Evolutionary conservation across 2,329 filamentous ascomycete species (phyloP), one percentile per base, ranked within the genome.

Genomic region (Nigrospora osmanthi): DNA sequence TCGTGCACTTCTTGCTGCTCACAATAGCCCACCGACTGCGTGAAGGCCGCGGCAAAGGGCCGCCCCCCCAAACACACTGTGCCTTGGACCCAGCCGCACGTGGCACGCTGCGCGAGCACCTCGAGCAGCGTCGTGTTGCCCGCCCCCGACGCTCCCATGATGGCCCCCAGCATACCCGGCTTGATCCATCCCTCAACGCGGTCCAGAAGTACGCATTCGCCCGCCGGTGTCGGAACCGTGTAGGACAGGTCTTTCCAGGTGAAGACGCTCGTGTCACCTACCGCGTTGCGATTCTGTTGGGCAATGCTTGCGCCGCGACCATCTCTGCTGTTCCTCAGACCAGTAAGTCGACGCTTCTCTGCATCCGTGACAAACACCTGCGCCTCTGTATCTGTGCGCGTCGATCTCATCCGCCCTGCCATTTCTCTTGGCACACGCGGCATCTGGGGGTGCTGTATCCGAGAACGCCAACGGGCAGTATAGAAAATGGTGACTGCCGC

Each of bases 1-100:
- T 83, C 80, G 53, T 87, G 84, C 7, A 87, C 63, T 66, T 87
- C 83, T 64, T 81, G 81, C 57, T 87, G 84, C 56, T 87, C 75
- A 52, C 80, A 84, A 62, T 83, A 88, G 12, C 84, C 84, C 12
- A 83, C 86, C 15, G 76, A 76, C 43, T 84, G 71, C 54, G 85
- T 81, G 57, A 88, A 87, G 43, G 80, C 77, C 2, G 72, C 62
- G 0, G 74, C 76, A 0, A 86, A 69, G 1, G 72, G 63, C 38
- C 73, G 73, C 2, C 83, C 84, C 53, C 87, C 83, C 7, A 88
- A 81, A 85, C 82, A 2, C 86, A 15, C 16, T 3, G n/a, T 58
- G 48, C 11, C 54, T 3, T 23, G 17, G 12, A 23, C 14, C 30
- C 13, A 16, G 1, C 38, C 38, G 4, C 11, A 6, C 14, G 32